Evolutionary conservation across 805 yeast genomes (phyloP).

Genomic region (Nakazawaea laoshanensis): DNA sequence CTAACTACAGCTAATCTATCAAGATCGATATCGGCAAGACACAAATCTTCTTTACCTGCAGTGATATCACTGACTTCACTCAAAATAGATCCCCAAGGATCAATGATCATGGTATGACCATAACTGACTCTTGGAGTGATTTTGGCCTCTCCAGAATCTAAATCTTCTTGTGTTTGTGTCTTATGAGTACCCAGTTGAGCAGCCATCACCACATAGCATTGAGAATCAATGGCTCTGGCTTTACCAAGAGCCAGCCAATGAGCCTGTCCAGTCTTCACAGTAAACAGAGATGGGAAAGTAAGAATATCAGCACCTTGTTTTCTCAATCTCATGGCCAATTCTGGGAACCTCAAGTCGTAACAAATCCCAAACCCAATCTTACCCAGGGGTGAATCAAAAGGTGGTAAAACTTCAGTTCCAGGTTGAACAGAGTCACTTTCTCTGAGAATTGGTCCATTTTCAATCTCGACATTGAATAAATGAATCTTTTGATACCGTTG

Average conservation of each 20-base stretch:
- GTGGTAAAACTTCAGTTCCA: conserved; percentile 46
- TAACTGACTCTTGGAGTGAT: conserved; percentile 56
- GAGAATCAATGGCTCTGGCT: conserved; percentile 85
- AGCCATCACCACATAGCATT: conserved; percentile 80
- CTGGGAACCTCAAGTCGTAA: conserved; percentile 86
- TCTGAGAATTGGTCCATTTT: conserved; percentile 70
- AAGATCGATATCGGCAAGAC: conserved; percentile 61
- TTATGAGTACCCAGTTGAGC: conserved; percentile 81
- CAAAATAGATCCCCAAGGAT: conserved; percentile 83
- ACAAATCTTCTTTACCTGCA: conserved; percentile 27
- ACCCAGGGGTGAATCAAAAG: conserved; percentile 54
- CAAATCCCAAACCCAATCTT: conserved; percentile 70
- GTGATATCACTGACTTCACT: conserved; percentile 44
- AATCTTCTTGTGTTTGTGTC: conserved; percentile 31
- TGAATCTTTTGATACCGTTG: conserved; percentile 81
- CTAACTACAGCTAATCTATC: conserved; percentile 42
- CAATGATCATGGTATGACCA: conserved; percentile 83
- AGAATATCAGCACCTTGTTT: conserved; percentile 66
- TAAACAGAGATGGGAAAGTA: conserved; percentile 89
- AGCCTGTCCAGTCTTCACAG: conserved; percentile 81
- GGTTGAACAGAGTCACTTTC: conserved; percentile 80
- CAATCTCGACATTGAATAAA: conserved; percentile 79
- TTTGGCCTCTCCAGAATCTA: conserved; percentile 18
- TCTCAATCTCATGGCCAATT: conserved; percentile 57
- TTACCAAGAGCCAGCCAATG: conserved; percentile 81